Base-by-base conservation (phyloP, 495 filamentous ascomycete species). In the Penicillium soppii region DNA sequence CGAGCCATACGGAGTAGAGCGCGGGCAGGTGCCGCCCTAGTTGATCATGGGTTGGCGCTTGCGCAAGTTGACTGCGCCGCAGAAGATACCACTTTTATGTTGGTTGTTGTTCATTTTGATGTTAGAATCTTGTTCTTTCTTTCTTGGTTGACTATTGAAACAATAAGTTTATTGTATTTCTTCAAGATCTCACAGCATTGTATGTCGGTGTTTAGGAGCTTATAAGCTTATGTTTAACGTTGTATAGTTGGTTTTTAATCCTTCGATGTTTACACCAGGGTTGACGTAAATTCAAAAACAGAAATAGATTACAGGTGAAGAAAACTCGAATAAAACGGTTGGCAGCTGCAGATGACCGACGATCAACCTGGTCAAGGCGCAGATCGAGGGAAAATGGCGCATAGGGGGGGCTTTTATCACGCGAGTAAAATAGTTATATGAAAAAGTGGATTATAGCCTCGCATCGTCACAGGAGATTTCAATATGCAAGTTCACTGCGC, bases 291-390 rank as follows among this genome's bases (percentile, higher is more conserved):
- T 6, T 9, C 16, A 16, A 43, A 19, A 6, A 4, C 27, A 12
- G 22, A n/a, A n/a, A 42, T 29, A 16, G 16, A 19, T 20, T 39
- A 20, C 1, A 8, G 16, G 36, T 53, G 36, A 53, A 35, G 43
- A 47, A 43, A 50, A 55, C 37, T 35, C 32, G 41, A 42, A 23
- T 7, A 47, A 50, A 57, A 41, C 54, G 50, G 54, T 57, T 54
- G 47, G 52, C 41, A 45, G 45, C 47, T 59, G 56, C 52, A 59
- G 56, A 50, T 55, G 52, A 59, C 53, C 48, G 56, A 56, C 53
- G 48, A 59, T 51, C 42, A 17, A 20, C 42, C 23, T 59, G 55
- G 53, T 54, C 55, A 50, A 37, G 36, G 39, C 45, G 45, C 47
- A 58, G 52, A 55, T 58, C 52, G 50, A 52, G 44, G 36, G 42